Evolutionary conservation across 192 early-diverging fungal genomes (phyloP).

Genomic region (Coemansia reversa): DNA sequence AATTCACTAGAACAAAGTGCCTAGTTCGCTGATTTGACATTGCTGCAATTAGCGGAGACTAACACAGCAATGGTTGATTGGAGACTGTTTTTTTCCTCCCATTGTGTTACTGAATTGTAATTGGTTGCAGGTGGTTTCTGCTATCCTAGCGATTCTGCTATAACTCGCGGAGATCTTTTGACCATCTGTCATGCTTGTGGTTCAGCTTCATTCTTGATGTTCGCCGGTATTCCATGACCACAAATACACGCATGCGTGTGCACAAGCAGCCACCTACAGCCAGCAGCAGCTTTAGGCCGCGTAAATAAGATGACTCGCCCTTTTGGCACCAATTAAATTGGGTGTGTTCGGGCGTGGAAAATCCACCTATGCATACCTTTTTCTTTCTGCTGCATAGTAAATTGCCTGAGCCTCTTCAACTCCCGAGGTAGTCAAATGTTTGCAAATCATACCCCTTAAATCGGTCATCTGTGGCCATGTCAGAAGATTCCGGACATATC

Average conservation of each 20-base stretch:
- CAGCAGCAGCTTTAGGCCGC: background rate
- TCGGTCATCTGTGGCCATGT: background rate
- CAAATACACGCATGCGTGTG: background rate
- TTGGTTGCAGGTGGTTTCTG: background rate
- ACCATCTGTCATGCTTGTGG: background rate
- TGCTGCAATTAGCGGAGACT: background rate
- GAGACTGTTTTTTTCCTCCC: background rate
- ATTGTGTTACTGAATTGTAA: background rate
- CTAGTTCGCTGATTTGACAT: background rate
- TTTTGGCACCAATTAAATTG: background rate
- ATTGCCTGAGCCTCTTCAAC: too few relatives aligned
- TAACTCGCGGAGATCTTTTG: background rate
- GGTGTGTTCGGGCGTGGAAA: background rate
- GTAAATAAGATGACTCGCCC: background rate
- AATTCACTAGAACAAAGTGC: background rate
- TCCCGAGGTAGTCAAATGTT: background rate
- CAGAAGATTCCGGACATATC: background rate
- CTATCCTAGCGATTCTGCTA: background rate
- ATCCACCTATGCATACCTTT: background rate
- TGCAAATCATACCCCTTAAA: background rate
- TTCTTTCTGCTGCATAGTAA: background rate
- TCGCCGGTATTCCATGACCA: background rate
- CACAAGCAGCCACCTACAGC: background rate
- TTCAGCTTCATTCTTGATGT: background rate
- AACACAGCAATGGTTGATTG: background rate